Evolutionary conservation across 2,329 filamentous ascomycete species (phyloP).

Genomic region (Botryotinia calthae): DNA sequence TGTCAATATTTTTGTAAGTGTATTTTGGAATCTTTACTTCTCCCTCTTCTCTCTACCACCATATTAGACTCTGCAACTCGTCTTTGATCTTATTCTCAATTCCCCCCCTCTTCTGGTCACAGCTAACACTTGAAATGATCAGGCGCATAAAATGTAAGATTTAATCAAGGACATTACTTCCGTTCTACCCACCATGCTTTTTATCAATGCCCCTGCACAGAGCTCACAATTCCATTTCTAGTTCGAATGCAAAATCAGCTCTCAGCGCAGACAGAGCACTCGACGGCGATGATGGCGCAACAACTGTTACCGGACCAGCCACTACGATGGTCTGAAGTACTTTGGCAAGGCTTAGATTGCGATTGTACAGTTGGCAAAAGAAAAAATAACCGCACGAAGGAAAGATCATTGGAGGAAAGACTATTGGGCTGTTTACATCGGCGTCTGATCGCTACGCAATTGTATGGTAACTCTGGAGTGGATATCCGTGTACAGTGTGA

Average conservation of each 20-base stretch:
- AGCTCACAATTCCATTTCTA: not conserved
- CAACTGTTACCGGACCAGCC: not conserved
- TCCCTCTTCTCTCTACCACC: not conserved
- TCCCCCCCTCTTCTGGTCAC: no score
- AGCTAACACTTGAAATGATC: not conserved
- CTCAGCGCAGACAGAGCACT: not conserved
- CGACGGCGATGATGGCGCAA: not conserved
- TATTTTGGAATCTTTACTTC: not conserved
- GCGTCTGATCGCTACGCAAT: not conserved
- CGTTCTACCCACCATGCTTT: not conserved
- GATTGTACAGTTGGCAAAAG: not conserved
- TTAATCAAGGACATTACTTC: not conserved
- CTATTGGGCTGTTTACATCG: not conserved
- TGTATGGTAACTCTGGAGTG: not conserved
- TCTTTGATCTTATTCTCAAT: no score
- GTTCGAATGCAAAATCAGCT: not conserved
- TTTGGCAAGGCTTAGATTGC: not conserved
- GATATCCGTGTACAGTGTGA: not conserved
- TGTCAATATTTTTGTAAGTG: constrained; percentile 14
- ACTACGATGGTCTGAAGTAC: not conserved
- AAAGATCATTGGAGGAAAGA: not conserved
- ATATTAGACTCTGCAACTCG: not conserved
- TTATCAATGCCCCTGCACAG: not conserved
- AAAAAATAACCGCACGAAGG: not conserved
- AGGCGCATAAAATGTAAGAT: constrained; percentile 16